These are phyloP conservation scores for Eucommia ulmoides DNA, from an alignment of 257 asterid species.

Conservation along the genomic window DNA sequence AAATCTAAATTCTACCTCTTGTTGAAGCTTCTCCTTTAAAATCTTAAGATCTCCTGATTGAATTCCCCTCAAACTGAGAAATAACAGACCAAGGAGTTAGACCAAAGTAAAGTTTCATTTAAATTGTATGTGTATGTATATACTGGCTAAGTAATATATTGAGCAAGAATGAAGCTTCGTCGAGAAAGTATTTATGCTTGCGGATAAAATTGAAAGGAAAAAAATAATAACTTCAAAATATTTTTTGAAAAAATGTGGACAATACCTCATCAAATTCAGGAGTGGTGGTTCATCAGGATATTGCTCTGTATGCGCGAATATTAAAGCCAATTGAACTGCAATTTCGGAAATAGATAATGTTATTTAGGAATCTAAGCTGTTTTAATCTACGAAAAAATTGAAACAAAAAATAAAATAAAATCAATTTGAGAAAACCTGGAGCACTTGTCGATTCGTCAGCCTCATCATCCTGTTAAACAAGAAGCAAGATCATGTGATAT, in stretches of 20 bases:
- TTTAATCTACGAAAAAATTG: slow-evolving; percentile 7
- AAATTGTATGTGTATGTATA: not conserved
- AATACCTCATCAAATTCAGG: slow-evolving; percentile 51
- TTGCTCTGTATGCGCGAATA: slow-evolving; percentile 82
- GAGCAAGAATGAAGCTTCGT: not conserved
- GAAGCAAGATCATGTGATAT: too few species aligned
- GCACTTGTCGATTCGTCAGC: slow-evolving; percentile 43
- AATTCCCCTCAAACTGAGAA: slow-evolving; percentile 74
- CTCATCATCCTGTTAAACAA: slow-evolving; percentile 52
- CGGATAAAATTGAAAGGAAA: not conserved
- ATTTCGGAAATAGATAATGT: slow-evolving; percentile 12
- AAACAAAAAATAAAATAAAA: slow-evolving; percentile 16
- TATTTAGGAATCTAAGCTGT: slow-evolving; percentile 6
- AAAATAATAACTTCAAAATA: slow-evolving; percentile 1
- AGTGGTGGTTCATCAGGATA: slow-evolving; percentile 97
- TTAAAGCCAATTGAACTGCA: slow-evolving; percentile 66
- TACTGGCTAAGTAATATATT: not conserved
- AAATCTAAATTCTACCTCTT: slow-evolving; percentile 50
- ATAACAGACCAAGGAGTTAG: slow-evolving; percentile 8
- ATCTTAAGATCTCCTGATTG: slow-evolving; percentile 45
- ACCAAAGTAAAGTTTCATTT: slow-evolving; percentile 5
- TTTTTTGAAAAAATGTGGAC: slow-evolving; percentile 2
- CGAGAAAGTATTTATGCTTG: too few species aligned
- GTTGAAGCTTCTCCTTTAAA: slow-evolving; percentile 73
- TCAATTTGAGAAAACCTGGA: slow-evolving; percentile 39